Evolutionary conservation across 208 protist species (phyloP).

Genomic region (Crithidia bombi): DNA sequence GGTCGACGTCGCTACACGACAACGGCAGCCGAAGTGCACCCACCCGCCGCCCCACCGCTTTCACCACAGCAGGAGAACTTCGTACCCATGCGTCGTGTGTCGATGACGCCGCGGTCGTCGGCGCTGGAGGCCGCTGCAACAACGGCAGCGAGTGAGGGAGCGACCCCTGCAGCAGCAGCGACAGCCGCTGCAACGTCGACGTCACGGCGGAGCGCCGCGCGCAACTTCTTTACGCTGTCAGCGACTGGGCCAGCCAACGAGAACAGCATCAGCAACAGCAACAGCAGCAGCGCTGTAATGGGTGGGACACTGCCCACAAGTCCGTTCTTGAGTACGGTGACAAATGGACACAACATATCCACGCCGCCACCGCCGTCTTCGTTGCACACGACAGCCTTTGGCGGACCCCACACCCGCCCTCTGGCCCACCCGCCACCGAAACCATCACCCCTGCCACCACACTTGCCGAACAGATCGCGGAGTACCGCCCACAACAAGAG

Average conservation of each 20-base stretch:
- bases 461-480: no score
- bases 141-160: no score
- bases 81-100: constrained; percentile 5
- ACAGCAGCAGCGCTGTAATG: not conserved
- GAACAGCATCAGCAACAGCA: not conserved
- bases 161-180: not conserved
- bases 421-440: not conserved
- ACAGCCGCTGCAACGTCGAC: not conserved
- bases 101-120: not conserved
- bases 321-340: not conserved
- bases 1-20: not conserved
- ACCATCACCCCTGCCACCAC: not conserved
- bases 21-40: no score
- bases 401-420: not conserved
- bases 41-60: not conserved
- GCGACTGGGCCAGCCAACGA: not conserved
- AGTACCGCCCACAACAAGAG: no score
- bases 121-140: not conserved
- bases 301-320: constrained; percentile 2
- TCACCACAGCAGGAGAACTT: constrained; percentile 7
- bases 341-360: not conserved
- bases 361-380: not conserved
- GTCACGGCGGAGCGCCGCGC: not conserved
- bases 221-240: not conserved
- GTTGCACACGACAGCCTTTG: not conserved